Conservation (phyloP, 305 asterid genomes). For the Coffea humblotiana region DNA sequence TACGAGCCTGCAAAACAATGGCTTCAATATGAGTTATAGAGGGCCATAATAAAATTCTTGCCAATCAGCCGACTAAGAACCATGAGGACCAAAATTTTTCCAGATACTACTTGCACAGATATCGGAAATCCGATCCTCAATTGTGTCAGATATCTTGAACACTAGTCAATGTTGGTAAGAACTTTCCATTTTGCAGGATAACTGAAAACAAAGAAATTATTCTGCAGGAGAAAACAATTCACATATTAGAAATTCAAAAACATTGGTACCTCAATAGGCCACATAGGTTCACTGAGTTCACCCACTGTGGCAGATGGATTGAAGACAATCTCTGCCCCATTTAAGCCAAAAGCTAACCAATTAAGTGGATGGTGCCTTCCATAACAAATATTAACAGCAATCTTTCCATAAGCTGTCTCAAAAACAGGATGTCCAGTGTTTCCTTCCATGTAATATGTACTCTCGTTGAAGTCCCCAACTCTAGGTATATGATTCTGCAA, state of each 20-base stretch:
- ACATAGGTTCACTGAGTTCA: slow-evolving; percentile 98
- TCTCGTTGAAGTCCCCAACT: slow-evolving; percentile 96
- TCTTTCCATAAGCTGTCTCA: slow-evolving; percentile 87
- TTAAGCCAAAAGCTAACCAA: slow-evolving; percentile 96
- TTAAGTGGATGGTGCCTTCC: slow-evolving; percentile 97
- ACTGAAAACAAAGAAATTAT: background rate
- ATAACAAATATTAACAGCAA: slow-evolving; percentile 89
- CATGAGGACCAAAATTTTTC: background rate
- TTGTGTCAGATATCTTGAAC: no score
- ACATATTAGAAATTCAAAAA: background rate
- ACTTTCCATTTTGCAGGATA: background rate
- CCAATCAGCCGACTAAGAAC: background rate
- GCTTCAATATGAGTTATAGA: slow-evolving; percentile 1
- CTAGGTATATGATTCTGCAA: slow-evolving; percentile 95
- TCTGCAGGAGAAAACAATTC: background rate
- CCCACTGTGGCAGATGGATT: slow-evolving; percentile 98
- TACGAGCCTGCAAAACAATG: slow-evolving; percentile 72
- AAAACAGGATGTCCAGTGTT: slow-evolving; percentile 95
- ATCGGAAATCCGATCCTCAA: background rate
- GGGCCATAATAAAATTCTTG: background rate
- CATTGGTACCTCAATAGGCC: slow-evolving; percentile 88
- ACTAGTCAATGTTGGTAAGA: background rate
- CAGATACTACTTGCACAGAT: background rate
- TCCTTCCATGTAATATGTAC: slow-evolving; percentile 97
- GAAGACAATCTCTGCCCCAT: slow-evolving; percentile 93